A percentile compares a stretch with the other conserved stretches of the same genome.
Evolutionary conservation across 164 flowering plant species (phyloP).

Genomic region (Magnolia officinalis): DNA sequence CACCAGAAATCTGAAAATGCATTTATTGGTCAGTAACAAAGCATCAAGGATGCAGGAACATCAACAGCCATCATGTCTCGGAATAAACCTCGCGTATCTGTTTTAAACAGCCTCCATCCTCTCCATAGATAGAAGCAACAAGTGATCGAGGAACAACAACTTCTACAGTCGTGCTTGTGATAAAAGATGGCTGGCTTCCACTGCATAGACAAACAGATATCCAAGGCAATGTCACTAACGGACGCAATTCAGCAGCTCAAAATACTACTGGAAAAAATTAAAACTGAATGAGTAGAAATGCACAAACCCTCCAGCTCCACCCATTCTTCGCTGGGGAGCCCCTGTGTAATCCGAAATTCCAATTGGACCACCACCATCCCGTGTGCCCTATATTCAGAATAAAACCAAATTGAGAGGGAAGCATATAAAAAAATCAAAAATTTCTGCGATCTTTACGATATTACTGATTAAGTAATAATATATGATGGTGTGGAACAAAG

Average conservation of each 20-base stretch:
- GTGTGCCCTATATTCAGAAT: slow-evolving; percentile 38
- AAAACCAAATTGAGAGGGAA: not conserved
- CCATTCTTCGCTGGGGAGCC: slow-evolving; percentile 57
- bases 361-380: slow-evolving; percentile 49
- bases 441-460: too few species aligned
- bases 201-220: slow-evolving; percentile 27
- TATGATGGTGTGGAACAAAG: too few species aligned
- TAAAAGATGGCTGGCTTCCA: slow-evolving; percentile 60
- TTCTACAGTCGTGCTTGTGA: slow-evolving; percentile 84
- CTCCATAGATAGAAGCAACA: slow-evolving; percentile 81
- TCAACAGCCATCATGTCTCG: not conserved
- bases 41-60: not conserved
- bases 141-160: slow-evolving; percentile 80
- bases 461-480: too few species aligned
- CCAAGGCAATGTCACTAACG: not conserved
- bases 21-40: slow-evolving; percentile 5
- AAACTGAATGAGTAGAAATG: not conserved
- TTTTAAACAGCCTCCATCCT: slow-evolving; percentile 73
- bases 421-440: too few species aligned
- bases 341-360: slow-evolving; percentile 54
- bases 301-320: slow-evolving; percentile 67
- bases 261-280: not conserved
- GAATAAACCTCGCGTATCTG: slow-evolving; percentile 24
- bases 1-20: slow-evolving; percentile 80
- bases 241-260: not conserved